Conservation (phyloP, 2,329 filamentous ascomycete species). For the Fusarium nodosum region DNA sequence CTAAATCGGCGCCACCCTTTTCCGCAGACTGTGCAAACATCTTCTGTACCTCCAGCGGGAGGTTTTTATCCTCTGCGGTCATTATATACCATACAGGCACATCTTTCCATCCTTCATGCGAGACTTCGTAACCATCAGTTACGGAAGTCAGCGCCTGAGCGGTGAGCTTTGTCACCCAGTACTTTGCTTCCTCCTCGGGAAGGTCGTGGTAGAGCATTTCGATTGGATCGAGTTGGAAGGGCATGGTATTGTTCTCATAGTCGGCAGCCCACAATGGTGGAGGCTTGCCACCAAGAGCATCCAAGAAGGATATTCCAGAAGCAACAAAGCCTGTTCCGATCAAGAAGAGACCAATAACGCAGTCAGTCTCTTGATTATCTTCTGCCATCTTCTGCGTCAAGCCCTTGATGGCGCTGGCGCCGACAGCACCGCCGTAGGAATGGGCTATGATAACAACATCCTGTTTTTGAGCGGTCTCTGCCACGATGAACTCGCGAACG, state of each 20-base stretch:
- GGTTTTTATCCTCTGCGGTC: constrained; percentile 57
- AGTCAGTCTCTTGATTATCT: constrained; percentile 44
- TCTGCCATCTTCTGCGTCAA: constrained; percentile 48
- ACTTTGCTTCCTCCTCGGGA: constrained; percentile 57
- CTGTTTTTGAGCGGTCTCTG: constrained; percentile 54
- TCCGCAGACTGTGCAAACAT: constrained; percentile 56
- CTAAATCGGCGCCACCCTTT: constrained; percentile 55
- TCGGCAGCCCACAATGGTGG: constrained; percentile 60
- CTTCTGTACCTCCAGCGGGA: constrained; percentile 58
- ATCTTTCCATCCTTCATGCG: constrained; percentile 63
- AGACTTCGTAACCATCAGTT: constrained; percentile 59
- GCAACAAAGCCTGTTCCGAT: constrained; percentile 61
- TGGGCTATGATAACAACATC: constrained; percentile 64
- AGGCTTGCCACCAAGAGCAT: constrained; percentile 57
- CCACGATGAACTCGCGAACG: constrained; percentile 54
- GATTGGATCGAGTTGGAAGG: constrained; percentile 55
- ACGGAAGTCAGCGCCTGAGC: constrained; percentile 60
- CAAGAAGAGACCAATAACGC: constrained; percentile 60
- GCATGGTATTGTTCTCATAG: constrained; percentile 57
- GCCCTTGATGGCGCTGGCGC: constrained; percentile 61
- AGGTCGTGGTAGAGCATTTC: constrained; percentile 67
- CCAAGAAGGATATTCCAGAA: constrained; percentile 58
- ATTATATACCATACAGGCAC: constrained; percentile 63
- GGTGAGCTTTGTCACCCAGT: constrained; percentile 59
- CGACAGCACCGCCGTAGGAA: constrained; percentile 64